These are phyloP conservation scores for Sabuloglossum arenarium DNA, from an alignment of 495 filamentous ascomycete species.

Conservation along the genomic window DNA sequence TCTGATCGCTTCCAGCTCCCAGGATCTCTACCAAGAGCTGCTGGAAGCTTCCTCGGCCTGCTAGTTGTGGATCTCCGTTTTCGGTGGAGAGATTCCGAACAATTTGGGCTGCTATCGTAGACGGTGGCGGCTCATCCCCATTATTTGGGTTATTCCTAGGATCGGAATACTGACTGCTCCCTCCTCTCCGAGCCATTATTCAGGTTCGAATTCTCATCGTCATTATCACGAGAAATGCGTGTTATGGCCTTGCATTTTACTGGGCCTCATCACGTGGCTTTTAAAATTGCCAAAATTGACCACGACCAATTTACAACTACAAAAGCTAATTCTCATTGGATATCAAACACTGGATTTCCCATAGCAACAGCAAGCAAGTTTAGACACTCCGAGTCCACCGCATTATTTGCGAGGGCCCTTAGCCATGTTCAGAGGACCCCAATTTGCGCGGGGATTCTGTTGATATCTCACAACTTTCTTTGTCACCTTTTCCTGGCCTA, in stretches of 20 bases:
- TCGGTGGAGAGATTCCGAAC: constrained; percentile 24
- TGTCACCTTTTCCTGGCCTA: constrained; percentile 43
- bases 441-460: constrained; percentile 69
- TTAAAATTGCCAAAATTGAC: no score
- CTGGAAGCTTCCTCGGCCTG: constrained; percentile 34
- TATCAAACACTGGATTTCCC: no score
- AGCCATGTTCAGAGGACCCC: constrained; percentile 77
- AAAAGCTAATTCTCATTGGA: no score
- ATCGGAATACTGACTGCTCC: background rate
- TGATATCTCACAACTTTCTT: constrained; percentile 66
- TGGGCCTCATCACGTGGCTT: background rate
- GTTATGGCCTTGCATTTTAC: background rate
- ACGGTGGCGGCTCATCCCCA: constrained; percentile 17
- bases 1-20: constrained; percentile 19
- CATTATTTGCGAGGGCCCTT: constrained; percentile 18
- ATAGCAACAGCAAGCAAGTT: background rate
- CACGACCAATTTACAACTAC: no score
- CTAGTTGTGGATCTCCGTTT: constrained; percentile 18
- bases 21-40: constrained; percentile 46
- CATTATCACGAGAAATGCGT: background rate
- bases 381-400: background rate
- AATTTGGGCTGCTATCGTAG: constrained; percentile 29
- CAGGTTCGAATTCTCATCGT: background rate
- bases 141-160: background rate
- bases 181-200: constrained; percentile 2